phyloP scores from a whole-genome alignment of 2,329 filamentous ascomycete species.

The Thielaviopsis musarum region DNA sequence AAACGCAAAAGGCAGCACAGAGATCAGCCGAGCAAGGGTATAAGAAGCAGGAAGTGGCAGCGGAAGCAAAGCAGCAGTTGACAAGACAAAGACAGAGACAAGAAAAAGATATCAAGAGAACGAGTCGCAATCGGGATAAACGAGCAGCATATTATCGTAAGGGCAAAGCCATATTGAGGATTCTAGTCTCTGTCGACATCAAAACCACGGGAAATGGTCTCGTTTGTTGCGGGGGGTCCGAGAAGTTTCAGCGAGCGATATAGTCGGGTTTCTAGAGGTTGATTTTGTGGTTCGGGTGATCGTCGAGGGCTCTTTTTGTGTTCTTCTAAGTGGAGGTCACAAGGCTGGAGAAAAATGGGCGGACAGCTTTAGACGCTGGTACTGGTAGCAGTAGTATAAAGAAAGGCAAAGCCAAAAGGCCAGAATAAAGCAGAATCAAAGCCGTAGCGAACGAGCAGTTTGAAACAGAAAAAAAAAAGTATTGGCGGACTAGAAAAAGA shows the following conservation, averaged over 20 bases:
- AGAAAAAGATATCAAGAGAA: slow-evolving; percentile 14
- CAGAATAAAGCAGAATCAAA: neutral
- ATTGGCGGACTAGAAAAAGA: neutral
- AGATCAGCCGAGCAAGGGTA: neutral
- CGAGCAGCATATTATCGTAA: slow-evolving; percentile 9
- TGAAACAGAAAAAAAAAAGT: neutral
- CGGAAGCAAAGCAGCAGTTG: neutral
- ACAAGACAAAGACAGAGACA: slow-evolving; percentile 12
- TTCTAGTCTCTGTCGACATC: neutral
- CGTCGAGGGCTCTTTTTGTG: neutral
- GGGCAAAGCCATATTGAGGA: slow-evolving; percentile 10
- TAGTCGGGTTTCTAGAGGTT: neutral
- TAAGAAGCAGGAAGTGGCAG: neutral
- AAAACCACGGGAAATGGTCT: neutral
- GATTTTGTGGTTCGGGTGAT: too few relatives aligned
- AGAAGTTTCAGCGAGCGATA: neutral
- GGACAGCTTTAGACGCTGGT: too few relatives aligned
- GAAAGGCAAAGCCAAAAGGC: neutral
- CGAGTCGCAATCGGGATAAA: neutral
- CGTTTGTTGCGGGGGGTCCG: neutral
- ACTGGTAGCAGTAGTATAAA: neutral
- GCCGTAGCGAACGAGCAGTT: neutral
- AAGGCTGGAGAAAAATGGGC: neutral
- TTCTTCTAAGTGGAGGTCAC: neutral
- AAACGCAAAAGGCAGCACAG: neutral